Evolutionary conservation across 805 yeast species (phyloP).

Genomic region (Myxozyma vanderwaltii): DNA sequence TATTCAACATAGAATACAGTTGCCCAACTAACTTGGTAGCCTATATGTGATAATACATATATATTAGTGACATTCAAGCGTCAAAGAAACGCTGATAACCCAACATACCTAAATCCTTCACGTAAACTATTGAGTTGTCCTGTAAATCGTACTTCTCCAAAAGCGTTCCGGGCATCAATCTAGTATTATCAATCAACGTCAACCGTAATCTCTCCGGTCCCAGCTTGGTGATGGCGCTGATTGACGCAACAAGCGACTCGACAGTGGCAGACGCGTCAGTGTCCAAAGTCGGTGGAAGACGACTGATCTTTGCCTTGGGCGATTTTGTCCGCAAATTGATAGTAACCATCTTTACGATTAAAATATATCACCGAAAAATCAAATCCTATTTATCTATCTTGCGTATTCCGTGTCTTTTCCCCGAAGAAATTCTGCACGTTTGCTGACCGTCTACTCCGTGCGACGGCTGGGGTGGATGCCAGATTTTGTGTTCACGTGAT

Average conservation of each 20-base stretch:
- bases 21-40: conserved; percentile 86
- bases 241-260: conserved; percentile 48
- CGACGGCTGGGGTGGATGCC: too few species aligned
- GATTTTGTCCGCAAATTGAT: conserved; percentile 32
- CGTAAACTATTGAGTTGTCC: conserved; percentile 49
- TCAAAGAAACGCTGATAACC: neutral
- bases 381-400: neutral
- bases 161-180: conserved; percentile 15
- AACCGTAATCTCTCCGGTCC: conserved; percentile 59
- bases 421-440: neutral
- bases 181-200: conserved; percentile 42
- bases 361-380: too few species aligned
- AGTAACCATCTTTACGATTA: conserved; percentile 30
- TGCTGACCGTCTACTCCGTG: too few species aligned
- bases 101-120: conserved; percentile 80
- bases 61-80: neutral
- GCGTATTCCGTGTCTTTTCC: neutral
- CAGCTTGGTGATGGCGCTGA: conserved; percentile 51
- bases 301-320: conserved; percentile 36
- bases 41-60: conserved; percentile 9
- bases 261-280: conserved; percentile 46
- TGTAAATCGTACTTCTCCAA: conserved; percentile 34
- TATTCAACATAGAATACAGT: conserved; percentile 88
- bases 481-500: neutral
- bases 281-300: conserved; percentile 39